Conservation (phyloP, 2,329 filamentous ascomycete species). For the Colletotrichum shisoi region DNA sequence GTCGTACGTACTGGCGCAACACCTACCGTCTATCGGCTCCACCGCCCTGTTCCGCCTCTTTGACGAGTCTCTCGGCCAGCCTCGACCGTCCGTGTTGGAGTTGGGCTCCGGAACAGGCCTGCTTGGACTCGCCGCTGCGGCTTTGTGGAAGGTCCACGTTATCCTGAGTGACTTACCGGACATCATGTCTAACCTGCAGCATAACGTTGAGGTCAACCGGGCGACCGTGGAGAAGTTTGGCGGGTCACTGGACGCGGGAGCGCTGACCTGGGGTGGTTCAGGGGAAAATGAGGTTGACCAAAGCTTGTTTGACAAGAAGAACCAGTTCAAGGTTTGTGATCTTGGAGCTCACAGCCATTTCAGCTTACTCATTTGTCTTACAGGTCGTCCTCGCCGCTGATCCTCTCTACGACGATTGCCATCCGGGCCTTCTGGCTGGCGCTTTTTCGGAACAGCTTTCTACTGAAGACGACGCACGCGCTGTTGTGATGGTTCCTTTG, state of each 20-base stretch:
- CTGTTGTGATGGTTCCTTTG: conserved; percentile 81
- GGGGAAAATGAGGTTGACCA: conserved; percentile 55
- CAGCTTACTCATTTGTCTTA: conserved; percentile 3
- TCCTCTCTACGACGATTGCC: conserved; percentile 83
- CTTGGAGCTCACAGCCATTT: background rate
- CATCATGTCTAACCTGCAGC: conserved; percentile 82
- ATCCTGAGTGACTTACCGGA: conserved; percentile 81
- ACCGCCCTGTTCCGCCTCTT: conserved; percentile 58
- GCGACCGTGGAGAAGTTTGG: conserved; percentile 61
- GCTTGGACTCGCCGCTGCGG: conserved; percentile 85
- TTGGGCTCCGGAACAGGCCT: conserved; percentile 90
- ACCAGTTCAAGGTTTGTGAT: conserved; percentile 60
- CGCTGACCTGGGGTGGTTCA: conserved; percentile 76
- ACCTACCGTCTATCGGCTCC: conserved; percentile 63
- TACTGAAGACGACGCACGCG: conserved; percentile 64
- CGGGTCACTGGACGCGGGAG: conserved; percentile 67
- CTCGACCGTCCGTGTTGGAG: conserved; percentile 66
- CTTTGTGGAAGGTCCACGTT: conserved; percentile 71
- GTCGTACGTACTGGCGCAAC: conserved; percentile 81
- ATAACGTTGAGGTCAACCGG: conserved; percentile 74
- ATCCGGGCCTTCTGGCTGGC: conserved; percentile 76
- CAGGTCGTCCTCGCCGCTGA: conserved; percentile 85
- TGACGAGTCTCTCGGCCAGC: conserved; percentile 46
- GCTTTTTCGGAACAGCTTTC: conserved; percentile 75
- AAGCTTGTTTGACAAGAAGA: conserved; percentile 53